A percentile compares a stretch with the other conserved stretches of the same genome.
Evolutionary conservation across 257 asterid species (phyloP).

Genomic region (Plantago major): DNA sequence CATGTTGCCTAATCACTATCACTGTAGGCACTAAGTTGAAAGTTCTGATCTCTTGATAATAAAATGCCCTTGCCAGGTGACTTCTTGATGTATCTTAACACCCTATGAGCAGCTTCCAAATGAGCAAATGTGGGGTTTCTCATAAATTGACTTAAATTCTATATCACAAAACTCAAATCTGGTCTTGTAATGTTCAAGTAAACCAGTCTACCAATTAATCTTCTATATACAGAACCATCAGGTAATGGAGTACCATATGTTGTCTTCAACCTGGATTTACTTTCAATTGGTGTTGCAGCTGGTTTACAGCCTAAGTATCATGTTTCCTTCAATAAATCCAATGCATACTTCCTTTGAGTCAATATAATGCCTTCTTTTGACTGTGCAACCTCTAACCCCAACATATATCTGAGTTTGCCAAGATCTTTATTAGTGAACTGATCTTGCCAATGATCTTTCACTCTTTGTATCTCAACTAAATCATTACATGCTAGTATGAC

Average conservation of each 20-base stretch:
- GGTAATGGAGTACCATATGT: too few species aligned
- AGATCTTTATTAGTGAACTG: neutral
- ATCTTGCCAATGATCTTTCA: neutral
- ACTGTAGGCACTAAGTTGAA: neutral
- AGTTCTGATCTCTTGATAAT: neutral
- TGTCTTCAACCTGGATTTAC: neutral
- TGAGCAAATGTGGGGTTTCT: neutral
- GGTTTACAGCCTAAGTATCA: neutral
- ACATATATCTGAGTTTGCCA: neutral
- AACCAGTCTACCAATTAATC: neutral
- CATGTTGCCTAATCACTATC: neutral
- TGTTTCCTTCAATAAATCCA: neutral
- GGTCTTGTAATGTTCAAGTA: neutral
- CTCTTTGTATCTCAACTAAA: neutral
- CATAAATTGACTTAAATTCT: neutral
- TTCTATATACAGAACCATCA: neutral
- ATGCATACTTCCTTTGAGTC: neutral
- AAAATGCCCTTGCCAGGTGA: neutral
- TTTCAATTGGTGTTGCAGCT: neutral
- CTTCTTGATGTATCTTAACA: neutral
- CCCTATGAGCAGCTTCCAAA: neutral
- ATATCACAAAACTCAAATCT: too few species aligned
- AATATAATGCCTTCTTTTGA: neutral
- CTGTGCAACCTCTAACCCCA: neutral
- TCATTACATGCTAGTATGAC: neutral